Conservation (phyloP, 1,139 yeast species). For the Sugiyamaella sp. region DNA sequence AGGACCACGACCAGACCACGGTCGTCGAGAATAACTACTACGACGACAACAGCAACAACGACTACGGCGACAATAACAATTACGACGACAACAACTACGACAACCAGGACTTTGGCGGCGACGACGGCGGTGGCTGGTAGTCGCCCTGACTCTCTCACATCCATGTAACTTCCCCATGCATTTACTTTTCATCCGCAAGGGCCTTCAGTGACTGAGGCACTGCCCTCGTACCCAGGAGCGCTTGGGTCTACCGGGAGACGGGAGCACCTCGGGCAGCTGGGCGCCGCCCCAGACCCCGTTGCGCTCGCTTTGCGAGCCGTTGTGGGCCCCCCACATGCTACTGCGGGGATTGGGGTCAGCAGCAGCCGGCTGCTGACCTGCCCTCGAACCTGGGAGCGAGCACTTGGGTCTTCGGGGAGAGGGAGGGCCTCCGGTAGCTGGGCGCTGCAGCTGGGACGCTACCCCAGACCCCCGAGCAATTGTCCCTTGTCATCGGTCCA, state of each 20-base stretch:
- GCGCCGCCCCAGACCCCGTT: constrained; percentile 5
- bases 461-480: background rate
- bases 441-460: constrained; percentile 1
- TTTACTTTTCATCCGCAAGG: background rate
- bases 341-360: no score
- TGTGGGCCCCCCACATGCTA: no score
- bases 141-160: background rate
- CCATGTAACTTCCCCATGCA: background rate
- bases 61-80: constrained; percentile 27
- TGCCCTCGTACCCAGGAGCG: background rate
- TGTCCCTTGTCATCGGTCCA: background rate
- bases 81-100: constrained; percentile 21
- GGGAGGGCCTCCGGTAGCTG: background rate
- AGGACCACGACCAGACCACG: constrained; percentile 30
- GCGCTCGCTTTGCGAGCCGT: background rate
- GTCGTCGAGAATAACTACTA: constrained; percentile 40
- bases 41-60: constrained; percentile 30
- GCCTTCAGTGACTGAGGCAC: background rate
- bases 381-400: background rate
- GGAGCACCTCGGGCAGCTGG: background rate
- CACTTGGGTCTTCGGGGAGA: background rate
- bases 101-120: constrained; percentile 10
- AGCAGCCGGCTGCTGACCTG: no score
- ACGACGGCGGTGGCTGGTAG: constrained; percentile 22
- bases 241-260: no score